Percentiles rank a stretch among this genome's conserved stretches.
Evolutionary conservation across 257 asterid species (phyloP).

Genomic region (Solanum rostratum): DNA sequence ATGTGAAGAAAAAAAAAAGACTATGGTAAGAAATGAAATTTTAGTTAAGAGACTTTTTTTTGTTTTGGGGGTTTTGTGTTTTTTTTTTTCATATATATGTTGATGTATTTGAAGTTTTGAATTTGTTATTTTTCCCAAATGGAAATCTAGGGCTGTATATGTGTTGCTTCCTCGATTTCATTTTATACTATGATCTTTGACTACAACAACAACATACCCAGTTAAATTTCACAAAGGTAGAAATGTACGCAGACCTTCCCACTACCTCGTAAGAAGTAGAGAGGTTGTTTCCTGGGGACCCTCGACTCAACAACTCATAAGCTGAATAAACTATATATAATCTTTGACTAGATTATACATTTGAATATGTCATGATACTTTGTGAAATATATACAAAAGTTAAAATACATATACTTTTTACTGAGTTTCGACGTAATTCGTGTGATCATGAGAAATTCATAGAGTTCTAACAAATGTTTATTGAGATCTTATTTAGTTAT

Average conservation of each 20-base stretch:
- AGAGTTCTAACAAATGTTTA: no score
- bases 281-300: no score
- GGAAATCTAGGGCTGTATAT: background rate
- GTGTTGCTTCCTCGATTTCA: background rate
- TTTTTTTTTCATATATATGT: background rate
- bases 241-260: no score
- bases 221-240: no score
- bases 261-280: no score
- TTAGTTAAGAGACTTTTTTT: background rate
- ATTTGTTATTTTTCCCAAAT: background rate
- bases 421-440: background rate
- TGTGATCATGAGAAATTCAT: no score
- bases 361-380: background rate
- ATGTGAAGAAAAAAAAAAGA: conserved; percentile 17
- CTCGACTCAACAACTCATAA: no score
- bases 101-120: background rate
- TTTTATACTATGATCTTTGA: background rate
- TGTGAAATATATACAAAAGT: background rate
- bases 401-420: background rate
- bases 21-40: background rate
- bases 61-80: background rate
- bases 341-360: no score
- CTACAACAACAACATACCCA: no score
- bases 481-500: background rate
- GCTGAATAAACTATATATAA: no score